Percentiles rank a stretch among this genome's conserved stretches.
Conservation (phyloP, 805 yeast genomes). For the Isabelozyma heimii region DNA sequence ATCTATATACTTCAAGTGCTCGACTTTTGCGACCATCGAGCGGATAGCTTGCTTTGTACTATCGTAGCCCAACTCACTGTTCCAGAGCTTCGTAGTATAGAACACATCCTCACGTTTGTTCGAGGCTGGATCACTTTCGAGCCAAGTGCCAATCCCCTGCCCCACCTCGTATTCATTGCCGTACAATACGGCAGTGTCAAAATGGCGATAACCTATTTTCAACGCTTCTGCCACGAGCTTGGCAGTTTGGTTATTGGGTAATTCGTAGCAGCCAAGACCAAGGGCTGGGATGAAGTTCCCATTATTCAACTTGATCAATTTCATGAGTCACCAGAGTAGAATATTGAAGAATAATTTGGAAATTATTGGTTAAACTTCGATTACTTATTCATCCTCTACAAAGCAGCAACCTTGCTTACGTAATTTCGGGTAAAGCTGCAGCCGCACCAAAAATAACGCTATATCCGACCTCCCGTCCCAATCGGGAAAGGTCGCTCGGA, state of each 20-base stretch:
- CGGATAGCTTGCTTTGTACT: constrained; percentile 58
- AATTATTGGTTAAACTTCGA: too few species aligned
- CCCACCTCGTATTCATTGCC: constrained; percentile 70
- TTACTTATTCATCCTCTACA: too few species aligned
- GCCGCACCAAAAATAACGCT: background rate
- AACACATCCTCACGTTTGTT: constrained; percentile 25
- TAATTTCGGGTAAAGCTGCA: too few species aligned
- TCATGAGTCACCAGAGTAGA: background rate
- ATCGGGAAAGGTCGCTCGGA: background rate
- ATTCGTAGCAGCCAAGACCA: constrained; percentile 51
- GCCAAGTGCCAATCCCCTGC: constrained; percentile 48
- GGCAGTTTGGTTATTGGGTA: constrained; percentile 29
- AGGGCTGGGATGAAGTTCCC: constrained; percentile 41
- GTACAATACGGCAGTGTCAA: constrained; percentile 73
- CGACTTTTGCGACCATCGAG: constrained; percentile 51
- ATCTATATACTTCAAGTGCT: constrained; percentile 65
- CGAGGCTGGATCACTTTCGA: constrained; percentile 8
- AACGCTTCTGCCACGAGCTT: constrained; percentile 56
- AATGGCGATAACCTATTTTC: constrained; percentile 64
- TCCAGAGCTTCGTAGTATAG: constrained; percentile 74
- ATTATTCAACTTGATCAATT: constrained; percentile 20
- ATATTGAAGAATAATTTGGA: background rate
- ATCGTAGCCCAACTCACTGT: constrained; percentile 57
- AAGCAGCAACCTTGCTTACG: too few species aligned
- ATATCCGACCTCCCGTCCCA: background rate